Conservation (phyloP, 129 eudicot species). For the Centaurea solstitialis region DNA sequence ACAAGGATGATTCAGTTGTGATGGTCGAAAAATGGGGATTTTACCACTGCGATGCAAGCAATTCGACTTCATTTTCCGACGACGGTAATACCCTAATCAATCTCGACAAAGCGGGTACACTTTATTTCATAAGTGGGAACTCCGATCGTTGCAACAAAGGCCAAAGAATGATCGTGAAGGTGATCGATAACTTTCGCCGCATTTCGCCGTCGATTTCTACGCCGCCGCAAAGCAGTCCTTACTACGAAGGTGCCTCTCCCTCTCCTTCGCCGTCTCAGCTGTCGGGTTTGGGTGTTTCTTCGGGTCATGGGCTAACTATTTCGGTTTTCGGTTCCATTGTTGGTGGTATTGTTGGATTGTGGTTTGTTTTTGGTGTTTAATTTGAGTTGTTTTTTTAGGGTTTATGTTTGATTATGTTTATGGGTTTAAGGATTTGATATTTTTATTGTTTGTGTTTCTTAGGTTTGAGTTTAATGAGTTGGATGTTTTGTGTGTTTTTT, state of each 20-base stretch:
- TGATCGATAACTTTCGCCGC: not conserved
- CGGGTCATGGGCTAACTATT: not conserved
- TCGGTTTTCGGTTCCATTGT: not conserved
- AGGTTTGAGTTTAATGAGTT: not conserved
- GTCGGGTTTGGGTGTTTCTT: not conserved
- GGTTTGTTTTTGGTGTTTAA: slow-evolving; percentile 1
- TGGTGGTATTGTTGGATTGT: slow-evolving; percentile 2
- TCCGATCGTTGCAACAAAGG: slow-evolving; percentile 30
- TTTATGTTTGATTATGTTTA: not conserved
- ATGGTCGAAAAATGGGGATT: slow-evolving; percentile 18
- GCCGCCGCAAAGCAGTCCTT: slow-evolving; percentile 9
- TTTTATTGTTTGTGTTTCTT: not conserved
- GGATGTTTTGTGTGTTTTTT: not conserved
- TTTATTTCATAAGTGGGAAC: slow-evolving; percentile 36
- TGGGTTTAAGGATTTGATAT: not conserved
- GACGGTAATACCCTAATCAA: slow-evolving; percentile 30
- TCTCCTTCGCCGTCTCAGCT: slow-evolving; percentile 8
- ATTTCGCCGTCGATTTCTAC: not conserved
- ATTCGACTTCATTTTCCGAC: slow-evolving; percentile 4
- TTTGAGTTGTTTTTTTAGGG: not conserved
- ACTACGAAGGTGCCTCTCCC: not conserved
- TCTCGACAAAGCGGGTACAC: slow-evolving; percentile 26
- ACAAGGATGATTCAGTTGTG: slow-evolving; percentile 28
- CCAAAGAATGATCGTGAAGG: slow-evolving; percentile 23
- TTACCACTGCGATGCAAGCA: slow-evolving; percentile 27